Base-by-base conservation (phyloP, 1,139 yeast species). In the Magnusiomyces ingens region DNA sequence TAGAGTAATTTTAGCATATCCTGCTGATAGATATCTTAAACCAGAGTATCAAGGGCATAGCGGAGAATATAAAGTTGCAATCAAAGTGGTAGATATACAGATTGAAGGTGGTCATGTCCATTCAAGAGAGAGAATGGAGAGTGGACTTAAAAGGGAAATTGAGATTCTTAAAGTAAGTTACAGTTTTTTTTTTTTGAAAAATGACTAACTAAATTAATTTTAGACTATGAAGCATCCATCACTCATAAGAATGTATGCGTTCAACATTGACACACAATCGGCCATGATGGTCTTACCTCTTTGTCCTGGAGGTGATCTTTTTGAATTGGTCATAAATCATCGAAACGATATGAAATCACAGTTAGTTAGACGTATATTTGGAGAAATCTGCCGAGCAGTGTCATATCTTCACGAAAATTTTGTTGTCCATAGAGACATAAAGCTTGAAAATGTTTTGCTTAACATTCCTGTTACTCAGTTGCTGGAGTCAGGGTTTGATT, bases 381-480 rank as follows among this genome's bases (percentile, higher is more conserved):
- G 83, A 17, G 96, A 93, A 65, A 64, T 87, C 1, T 77, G 82
- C 5, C 66, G 75, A 1, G 93, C 95, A 0, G 81, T 90, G 1
- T 72, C 77, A n/a, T 88, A 85, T 65, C 71, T 93, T 53, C 99
- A 93, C 67, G 64, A 71, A 6, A 71, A 78, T 54, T 69, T 77
- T 58, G 78, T 90, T 19, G 85, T 91, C 15, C 98, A 91, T 68
- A 79, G 98, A 58, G 98, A 91, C 65, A 78, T 91, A 60, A 89
- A 90, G 70, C 74, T 91, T 43, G 98, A 91, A 60, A 93, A 64
- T 41, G 51, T 48, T 12, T 21, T 48, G 13, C 22, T 48, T 13
- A 48, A 48, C 26, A 18, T 48, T 17, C 46, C 51, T 12, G 40
- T 48, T 12, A 22, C 12, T 15, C 40, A 41, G 38, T 11, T 48